Evolutionary conservation across 495 filamentous ascomycete genomes (phyloP).

Genomic region (Hypoxylon perforatum): DNA sequence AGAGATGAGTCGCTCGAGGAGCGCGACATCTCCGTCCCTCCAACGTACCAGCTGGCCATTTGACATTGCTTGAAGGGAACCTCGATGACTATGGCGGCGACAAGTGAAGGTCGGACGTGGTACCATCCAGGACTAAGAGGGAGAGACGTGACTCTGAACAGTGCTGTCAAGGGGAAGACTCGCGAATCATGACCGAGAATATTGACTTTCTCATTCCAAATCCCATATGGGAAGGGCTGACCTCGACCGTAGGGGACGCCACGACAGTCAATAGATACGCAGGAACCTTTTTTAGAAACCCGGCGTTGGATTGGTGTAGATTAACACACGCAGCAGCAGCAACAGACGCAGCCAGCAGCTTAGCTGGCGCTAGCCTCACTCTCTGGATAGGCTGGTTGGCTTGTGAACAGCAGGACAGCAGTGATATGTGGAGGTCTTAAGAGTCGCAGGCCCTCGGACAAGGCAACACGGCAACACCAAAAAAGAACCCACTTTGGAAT

Average conservation of each 20-base stretch:
- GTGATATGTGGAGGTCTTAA: conserved; percentile 39
- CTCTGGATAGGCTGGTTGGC: conserved; percentile 31
- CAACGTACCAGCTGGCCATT: conserved; percentile 49
- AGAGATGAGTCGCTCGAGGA: conserved; percentile 49
- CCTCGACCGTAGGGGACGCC: conserved; percentile 37
- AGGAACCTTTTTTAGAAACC: conserved; percentile 35
- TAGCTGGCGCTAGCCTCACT: conserved; percentile 45
- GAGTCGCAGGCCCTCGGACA: conserved; percentile 33
- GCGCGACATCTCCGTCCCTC: conserved; percentile 49
- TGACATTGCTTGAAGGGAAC: conserved; percentile 41
- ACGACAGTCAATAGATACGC: conserved; percentile 40
- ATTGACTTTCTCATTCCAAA: conserved; percentile 23
- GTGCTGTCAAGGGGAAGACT: conserved; percentile 35
- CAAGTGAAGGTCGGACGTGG: conserved; percentile 30
- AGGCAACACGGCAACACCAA: conserved; percentile 21
- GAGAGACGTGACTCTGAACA: conserved; percentile 25
- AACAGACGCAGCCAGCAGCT: conserved; percentile 30
- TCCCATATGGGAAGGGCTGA: conserved; percentile 33
- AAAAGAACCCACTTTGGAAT: conserved; percentile 33
- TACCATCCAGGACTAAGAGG: conserved; percentile 34
- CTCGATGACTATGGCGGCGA: conserved; percentile 21
- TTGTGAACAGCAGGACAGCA: conserved; percentile 24
- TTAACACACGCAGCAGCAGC: conserved; percentile 33
- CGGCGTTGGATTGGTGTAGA: conserved; percentile 31
- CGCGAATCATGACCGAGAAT: conserved; percentile 36